A percentile compares a stretch with the other conserved stretches of the same genome.
phyloP scores from a whole-genome alignment of 2,329 filamentous ascomycete species.

The Phialophora tarda region DNA sequence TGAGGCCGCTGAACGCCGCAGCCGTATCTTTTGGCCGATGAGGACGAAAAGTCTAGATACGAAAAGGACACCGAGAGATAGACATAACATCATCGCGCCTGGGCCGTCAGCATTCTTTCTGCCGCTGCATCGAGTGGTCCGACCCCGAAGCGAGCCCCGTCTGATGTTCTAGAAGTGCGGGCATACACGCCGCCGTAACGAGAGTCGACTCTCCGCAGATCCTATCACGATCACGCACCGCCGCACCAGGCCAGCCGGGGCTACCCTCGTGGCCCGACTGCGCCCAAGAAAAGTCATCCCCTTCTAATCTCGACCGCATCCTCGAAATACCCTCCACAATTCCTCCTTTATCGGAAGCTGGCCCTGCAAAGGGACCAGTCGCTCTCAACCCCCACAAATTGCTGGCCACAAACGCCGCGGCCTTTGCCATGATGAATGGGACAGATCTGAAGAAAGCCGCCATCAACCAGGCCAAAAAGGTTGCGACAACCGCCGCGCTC shows the following conservation, averaged over 20 bases:
- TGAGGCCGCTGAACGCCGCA: conserved; percentile 18
- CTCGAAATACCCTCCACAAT: conserved; percentile 35
- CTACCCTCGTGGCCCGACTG: conserved; percentile 26
- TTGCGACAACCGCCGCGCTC: conserved; percentile 56
- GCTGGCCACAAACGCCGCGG: conserved; percentile 39
- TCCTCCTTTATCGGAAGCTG: conserved; percentile 38
- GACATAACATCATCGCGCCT: conserved; percentile 12
- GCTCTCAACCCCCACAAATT: conserved; percentile 29
- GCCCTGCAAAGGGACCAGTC: conserved; percentile 40
- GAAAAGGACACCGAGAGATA: not conserved
- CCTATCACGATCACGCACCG: conserved; percentile 19
- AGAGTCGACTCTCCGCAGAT: conserved; percentile 11
- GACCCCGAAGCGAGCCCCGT: conserved; percentile 14
- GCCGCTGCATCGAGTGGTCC: conserved; percentile 13
- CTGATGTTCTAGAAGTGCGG: conserved; percentile 10
- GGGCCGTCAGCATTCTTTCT: conserved; percentile 17
- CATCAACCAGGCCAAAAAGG: conserved; percentile 70
- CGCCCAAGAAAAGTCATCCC: conserved; percentile 28
- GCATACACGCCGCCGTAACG: conserved; percentile 17
- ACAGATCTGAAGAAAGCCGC: conserved; percentile 68
- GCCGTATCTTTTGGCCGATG: conserved; percentile 11
- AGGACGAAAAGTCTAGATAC: conserved; percentile 5
- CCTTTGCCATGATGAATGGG: conserved; percentile 62
- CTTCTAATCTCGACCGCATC: conserved; percentile 23
- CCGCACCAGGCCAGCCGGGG: conserved; percentile 22